A percentile compares a stretch with the other conserved stretches of the same genome.
Evolutionary conservation across 768 basidiomycete species (phyloP).

Genomic region (Coprinopsis marcescibilis): DNA sequence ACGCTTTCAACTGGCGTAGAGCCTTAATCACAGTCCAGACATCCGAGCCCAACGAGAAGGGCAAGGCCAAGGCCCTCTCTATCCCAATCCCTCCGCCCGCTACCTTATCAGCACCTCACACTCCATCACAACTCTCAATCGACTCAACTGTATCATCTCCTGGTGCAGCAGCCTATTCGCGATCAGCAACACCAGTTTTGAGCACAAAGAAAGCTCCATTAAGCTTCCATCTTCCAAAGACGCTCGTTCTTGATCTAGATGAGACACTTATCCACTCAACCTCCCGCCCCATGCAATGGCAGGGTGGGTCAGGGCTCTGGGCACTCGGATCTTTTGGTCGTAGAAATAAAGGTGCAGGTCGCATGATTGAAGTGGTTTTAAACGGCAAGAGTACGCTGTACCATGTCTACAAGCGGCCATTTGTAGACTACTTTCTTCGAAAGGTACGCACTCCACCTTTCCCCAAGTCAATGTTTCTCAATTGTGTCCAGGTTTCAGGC

Average conservation of each 20-base stretch:
- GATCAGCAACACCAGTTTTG: conserved; percentile 47
- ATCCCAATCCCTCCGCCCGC: not conserved
- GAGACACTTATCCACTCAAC: conserved; percentile 99
- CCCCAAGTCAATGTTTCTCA: not conserved
- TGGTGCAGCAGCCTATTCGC: conserved; percentile 20
- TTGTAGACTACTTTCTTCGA: conserved; percentile 66
- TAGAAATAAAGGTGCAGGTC: conserved; percentile 64
- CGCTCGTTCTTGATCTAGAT: conserved; percentile 94
- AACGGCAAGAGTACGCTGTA: conserved; percentile 88
- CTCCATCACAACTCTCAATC: conserved; percentile 1
- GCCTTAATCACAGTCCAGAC: conserved; percentile 2
- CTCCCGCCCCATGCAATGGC: conserved; percentile 61
- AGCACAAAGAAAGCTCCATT: conserved; percentile 55
- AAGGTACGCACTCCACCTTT: conserved; percentile 19
- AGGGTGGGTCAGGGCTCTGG: conserved; percentile 53
- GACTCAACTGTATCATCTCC: conserved; percentile 8
- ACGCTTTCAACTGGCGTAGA: conserved; percentile 13
- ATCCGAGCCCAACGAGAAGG: conserved; percentile 12
- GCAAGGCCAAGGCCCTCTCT: conserved; percentile 15
- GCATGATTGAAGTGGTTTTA: conserved; percentile 90
- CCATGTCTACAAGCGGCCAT: conserved; percentile 97
- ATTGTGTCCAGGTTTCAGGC: conserved; percentile 66
- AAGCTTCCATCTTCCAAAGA: conserved; percentile 87
- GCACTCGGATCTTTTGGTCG: conserved; percentile 48
- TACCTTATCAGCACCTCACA: conserved; percentile 2